Base-by-base conservation (phyloP, 768 basidiomycete species). In the Xerocomus potaroensis region DNA sequence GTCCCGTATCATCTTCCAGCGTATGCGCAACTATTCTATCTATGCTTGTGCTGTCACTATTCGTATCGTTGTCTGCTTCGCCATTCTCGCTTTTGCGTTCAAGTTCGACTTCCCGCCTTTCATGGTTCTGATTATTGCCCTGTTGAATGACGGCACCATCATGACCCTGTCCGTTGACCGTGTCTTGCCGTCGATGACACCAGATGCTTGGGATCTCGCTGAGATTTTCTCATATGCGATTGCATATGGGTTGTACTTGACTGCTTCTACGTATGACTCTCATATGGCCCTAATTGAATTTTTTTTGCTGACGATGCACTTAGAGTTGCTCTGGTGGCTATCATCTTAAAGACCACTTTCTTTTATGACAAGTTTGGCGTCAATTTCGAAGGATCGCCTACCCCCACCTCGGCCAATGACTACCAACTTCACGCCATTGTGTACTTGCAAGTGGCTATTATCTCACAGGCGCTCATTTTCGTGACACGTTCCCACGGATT, bases 1-100 rank as follows among this genome's bases (percentile, higher is more conserved):
- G 51, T 96, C 95, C 27, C 94, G 95, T 76, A 73, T 96, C 74
- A 98, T 98, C 72, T 98, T 98, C 89, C 95, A 98, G 66, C 89
- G 95, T 73, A 97, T 98, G 95, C 76, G 95, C 60, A 98, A 98
- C 79, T 97, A 98, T 72, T 89, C 95, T 42, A 96, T 98, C 74
- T 93, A 92, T 67, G 89, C 90, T 26, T 93, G 91, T 64, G 91
- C 90, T 34, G 91, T 95, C 58, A 97, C 94, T 51, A 96, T 96
- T 71, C 94, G 94, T 86, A 95, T 97, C 68, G 94, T 97, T 56
- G 89, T 96, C 57, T 95, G 90, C 71, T 97, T 98, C 72, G 83
- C 92, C 51, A 84, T 96, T 73, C 77, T 98, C 65, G 89, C 91
- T 35, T 97, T 97, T 68, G 85, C 84, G 29, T 98, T 93, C 84